Evolutionary conservation across 306 rosid species (phyloP), one percentile per base, ranked within the genome.

Genomic region (Quercus ilex): DNA sequence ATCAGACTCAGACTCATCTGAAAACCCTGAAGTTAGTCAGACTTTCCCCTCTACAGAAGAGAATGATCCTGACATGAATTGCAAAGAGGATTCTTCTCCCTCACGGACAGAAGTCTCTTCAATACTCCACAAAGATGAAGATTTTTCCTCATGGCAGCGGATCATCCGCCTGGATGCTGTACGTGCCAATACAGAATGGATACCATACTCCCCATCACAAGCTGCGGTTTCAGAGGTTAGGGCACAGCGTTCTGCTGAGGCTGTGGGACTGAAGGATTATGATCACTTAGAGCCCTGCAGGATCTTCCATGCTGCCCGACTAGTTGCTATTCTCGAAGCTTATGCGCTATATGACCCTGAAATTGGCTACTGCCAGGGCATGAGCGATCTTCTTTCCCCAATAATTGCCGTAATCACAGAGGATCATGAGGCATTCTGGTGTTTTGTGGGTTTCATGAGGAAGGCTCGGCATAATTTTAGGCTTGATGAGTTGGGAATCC

Each of bases 331-430:
- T 76, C 99, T 96, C 21, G 99, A 96, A 91, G 99, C 99, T 33
- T 96, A 96, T 84, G 99, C 99, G 33, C 84, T 96, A 15, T 87
- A 87, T 33, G 99, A 96, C 83, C 93, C 98, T 49, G 99, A 96
- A 89, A 96, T 96, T 77, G 99, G 99, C 64, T 96, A 96, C 88
- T 96, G 99, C 86, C 99, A 96, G 86, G 99, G 99, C 30, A 96
- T 96, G 99, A 96, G 99, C 31, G 99, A 96, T 88, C 88, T 96
- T 30, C 95, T 96, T 62, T 96, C 99, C 71, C 99, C 99, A 52
- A 96, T 96, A 77, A 80, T 90, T 82, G 68, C 92, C 71, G 97
- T 96, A 51, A 82, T 96, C 65, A 72, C 92, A 1, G 99, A 96
- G 55, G 98, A 96, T 87, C 93, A 91, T 0, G 99, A 93, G 82